A percentile compares a stretch with the other conserved stretches of the same genome.
Evolutionary conservation across 495 filamentous ascomycete species (phyloP).

Genomic region (Gamarada debralockiae): DNA sequence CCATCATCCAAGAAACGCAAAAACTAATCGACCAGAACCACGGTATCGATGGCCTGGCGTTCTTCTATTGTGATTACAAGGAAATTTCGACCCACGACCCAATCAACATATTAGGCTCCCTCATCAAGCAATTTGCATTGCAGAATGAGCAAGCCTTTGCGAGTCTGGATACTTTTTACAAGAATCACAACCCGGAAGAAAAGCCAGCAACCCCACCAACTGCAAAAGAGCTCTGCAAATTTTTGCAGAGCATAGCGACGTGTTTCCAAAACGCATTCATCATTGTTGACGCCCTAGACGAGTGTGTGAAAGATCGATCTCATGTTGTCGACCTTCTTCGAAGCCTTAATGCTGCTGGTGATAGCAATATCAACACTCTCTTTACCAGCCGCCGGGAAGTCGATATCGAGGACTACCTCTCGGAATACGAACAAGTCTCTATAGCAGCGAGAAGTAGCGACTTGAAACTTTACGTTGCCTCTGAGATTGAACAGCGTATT

Average conservation of each 20-base stretch:
- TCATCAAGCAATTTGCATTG: constrained; percentile 30
- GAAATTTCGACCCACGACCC: constrained; percentile 23
- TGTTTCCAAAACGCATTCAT: constrained; percentile 24
- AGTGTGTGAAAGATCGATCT: constrained; percentile 18
- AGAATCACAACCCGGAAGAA: background rate
- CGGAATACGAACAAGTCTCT: constrained; percentile 23
- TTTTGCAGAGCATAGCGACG: constrained; percentile 21
- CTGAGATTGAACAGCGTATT: constrained; percentile 30
- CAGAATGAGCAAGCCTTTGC: constrained; percentile 32
- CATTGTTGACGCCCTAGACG: constrained; percentile 32
- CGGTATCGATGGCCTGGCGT: constrained; percentile 26
- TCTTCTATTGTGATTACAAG: constrained; percentile 41
- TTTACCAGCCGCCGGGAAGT: constrained; percentile 26
- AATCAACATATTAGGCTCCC: constrained; percentile 28
- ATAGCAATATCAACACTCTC: constrained; percentile 23
- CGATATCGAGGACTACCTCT: constrained; percentile 18
- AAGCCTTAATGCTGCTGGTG: constrained; percentile 6
- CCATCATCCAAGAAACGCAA: constrained; percentile 19
- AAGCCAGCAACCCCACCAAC: background rate
- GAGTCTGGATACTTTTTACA: background rate
- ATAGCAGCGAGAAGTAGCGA: constrained; percentile 30
- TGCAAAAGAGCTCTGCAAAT: constrained; percentile 6
- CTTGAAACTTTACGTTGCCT: constrained; percentile 30
- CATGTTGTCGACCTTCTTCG: constrained; percentile 16
- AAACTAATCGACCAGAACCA: background rate